These are phyloP conservation scores for Dissophora ornata DNA, from an alignment of 192 early-diverging fungal genomes.

Conservation along the genomic window DNA sequence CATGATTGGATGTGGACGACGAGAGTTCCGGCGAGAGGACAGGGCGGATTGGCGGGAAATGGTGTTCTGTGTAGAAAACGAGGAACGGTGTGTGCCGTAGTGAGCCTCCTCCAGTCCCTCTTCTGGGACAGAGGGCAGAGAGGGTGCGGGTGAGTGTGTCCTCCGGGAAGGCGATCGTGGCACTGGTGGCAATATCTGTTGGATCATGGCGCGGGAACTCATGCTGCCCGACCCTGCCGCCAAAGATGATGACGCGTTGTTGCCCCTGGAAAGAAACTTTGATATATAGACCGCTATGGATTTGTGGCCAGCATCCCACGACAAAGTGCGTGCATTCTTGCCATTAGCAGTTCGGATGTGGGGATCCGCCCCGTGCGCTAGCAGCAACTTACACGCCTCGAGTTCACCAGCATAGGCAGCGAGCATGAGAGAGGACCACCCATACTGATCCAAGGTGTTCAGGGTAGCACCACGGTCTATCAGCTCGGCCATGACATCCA, in stretches of 20 bases:
- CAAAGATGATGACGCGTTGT: conserved; percentile 9
- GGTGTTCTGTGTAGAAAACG: conserved; percentile 38
- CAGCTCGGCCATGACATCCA: conserved; percentile 44
- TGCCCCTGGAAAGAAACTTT: conserved; percentile 16
- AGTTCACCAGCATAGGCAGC: conserved; percentile 51
- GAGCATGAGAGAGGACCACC: conserved; percentile 58
- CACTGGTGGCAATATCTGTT: conserved; percentile 19
- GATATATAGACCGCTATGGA: conserved; percentile 45
- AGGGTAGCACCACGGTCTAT: conserved; percentile 47
- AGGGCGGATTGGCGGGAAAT: conserved; percentile 30
- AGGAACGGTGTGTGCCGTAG: conserved; percentile 20
- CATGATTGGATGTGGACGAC: conserved; percentile 16
- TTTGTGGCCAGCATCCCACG: conserved; percentile 49
- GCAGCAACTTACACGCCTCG: conserved; percentile 46
- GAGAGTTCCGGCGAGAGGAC: conserved; percentile 14
- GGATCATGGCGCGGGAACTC: not conserved
- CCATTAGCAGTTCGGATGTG: conserved; percentile 47
- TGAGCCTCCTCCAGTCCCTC: conserved; percentile 19
- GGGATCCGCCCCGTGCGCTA: conserved; percentile 48
- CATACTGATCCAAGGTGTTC: conserved; percentile 48
- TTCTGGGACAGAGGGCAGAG: conserved; percentile 46
- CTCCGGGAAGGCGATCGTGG: conserved; percentile 33
- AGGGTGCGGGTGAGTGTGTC: conserved; percentile 50
- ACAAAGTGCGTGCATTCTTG: conserved; percentile 49
- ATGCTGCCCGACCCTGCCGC: conserved; percentile 13